Evolutionary conservation across 2,329 filamentous ascomycete genomes (phyloP).

Genomic region (Colletotrichum euphorbiae): DNA sequence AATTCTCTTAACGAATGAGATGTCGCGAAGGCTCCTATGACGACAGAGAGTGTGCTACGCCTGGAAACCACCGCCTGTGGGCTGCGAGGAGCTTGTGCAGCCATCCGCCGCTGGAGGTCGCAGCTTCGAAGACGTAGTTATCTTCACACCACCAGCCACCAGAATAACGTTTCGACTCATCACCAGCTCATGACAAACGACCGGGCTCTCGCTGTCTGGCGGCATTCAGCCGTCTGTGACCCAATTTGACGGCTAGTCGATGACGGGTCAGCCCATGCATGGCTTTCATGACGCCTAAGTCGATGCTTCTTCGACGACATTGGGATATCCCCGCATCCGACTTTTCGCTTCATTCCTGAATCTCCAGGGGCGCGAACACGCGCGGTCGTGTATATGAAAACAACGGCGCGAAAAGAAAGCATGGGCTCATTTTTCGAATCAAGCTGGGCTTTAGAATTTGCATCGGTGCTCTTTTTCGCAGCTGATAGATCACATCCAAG

Average conservation of each 20-base stretch:
- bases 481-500: neutral
- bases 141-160: conserved; percentile 24
- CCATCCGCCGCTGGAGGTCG: neutral
- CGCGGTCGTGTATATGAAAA: conserved; percentile 2
- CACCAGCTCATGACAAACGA: neutral
- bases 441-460: too few relatives aligned
- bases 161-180: neutral
- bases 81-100: too few relatives aligned
- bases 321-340: conserved; percentile 17
- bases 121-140: conserved; percentile 4
- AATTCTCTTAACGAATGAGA: too few relatives aligned
- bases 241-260: neutral
- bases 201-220: neutral
- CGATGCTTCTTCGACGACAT: neutral
- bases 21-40: too few relatives aligned
- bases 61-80: too few relatives aligned
- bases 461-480: too few relatives aligned
- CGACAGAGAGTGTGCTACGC: too few relatives aligned
- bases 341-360: conserved; percentile 19
- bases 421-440: too few relatives aligned
- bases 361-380: neutral
- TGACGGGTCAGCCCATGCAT: neutral
- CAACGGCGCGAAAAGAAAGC: neutral
- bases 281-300: neutral
- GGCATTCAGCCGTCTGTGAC: neutral